These are phyloP conservation scores for Durotheca rogersii DNA, from an alignment of 495 filamentous ascomycete species.

Conservation along the genomic window DNA sequence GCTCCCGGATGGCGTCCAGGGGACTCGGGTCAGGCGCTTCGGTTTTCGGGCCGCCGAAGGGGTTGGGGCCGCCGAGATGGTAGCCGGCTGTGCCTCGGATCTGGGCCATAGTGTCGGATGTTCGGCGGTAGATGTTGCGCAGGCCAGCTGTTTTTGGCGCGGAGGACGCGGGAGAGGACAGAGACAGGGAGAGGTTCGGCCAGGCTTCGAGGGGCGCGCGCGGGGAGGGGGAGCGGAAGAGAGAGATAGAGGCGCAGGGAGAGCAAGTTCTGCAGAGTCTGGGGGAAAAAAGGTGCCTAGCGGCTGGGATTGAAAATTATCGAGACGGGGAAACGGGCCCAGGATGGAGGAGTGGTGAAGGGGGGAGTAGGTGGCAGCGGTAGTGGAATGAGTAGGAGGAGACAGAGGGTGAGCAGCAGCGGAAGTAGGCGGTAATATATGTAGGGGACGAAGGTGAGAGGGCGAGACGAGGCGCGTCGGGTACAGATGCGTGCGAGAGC, in stretches of 20 bases:
- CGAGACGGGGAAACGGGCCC: no score
- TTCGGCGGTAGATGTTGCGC: constrained; percentile 17
- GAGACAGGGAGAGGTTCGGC: not conserved
- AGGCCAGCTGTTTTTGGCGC: constrained; percentile 29
- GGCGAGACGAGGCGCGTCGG: no score
- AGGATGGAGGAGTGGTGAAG: no score
- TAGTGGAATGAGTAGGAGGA: no score
- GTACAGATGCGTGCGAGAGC: no score
- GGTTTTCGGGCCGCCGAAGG: constrained; percentile 63
- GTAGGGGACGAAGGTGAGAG: no score
- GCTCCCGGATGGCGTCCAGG: constrained; percentile 85
- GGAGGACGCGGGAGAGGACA: constrained; percentile 9
- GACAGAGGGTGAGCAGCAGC: no score
- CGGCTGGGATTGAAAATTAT: not conserved
- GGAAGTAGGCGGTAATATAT: no score
- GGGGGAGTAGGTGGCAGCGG: no score
- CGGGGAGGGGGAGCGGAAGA: not conserved
- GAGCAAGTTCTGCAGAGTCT: not conserved
- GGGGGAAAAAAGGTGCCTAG: not conserved
- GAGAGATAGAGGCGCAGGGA: constrained; percentile 5
- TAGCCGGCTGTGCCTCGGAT: constrained; percentile 96
- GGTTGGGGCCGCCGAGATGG: constrained; percentile 76
- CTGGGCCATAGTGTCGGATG: constrained; percentile 73
- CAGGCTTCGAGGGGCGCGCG: not conserved
- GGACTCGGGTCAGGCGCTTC: constrained; percentile 75